These are phyloP conservation scores for Gillenia trifoliata DNA, from an alignment of 306 rosid species.

Conservation along the genomic window DNA sequence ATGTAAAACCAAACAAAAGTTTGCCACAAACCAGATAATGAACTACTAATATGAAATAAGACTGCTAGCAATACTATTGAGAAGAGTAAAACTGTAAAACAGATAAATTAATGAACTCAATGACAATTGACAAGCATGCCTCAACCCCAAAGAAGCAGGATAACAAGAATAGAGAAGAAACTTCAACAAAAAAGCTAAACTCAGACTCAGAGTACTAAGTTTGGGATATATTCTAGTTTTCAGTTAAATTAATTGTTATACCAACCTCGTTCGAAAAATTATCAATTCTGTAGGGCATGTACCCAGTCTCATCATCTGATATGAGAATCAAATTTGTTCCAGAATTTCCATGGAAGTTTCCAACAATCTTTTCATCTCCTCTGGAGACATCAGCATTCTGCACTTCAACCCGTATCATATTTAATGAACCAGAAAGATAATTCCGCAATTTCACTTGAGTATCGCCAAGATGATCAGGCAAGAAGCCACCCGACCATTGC, in stretches of 20 bases:
- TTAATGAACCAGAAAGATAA: slow-evolving; percentile 58
- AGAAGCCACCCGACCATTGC: slow-evolving; percentile 99
- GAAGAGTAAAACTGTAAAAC: background rate
- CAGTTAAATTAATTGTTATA: slow-evolving; percentile 17
- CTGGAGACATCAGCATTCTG: slow-evolving; percentile 89
- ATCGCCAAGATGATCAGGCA: slow-evolving; percentile 87
- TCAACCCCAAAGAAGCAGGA: background rate
- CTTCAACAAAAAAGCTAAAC: background rate
- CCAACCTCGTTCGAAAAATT: slow-evolving; percentile 92
- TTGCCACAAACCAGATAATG: background rate
- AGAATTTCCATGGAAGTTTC: slow-evolving; percentile 83
- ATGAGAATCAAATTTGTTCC: slow-evolving; percentile 90
- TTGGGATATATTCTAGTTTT: slow-evolving; percentile 9
- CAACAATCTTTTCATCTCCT: slow-evolving; percentile 72
- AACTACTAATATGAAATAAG: background rate
- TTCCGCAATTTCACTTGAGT: slow-evolving; percentile 89
- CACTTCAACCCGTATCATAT: slow-evolving; percentile 83
- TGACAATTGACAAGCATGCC: background rate
- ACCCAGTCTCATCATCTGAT: slow-evolving; percentile 92
- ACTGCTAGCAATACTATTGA: background rate
- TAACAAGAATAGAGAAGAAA: background rate
- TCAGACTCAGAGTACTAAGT: background rate
- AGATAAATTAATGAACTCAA: background rate
- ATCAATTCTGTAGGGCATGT: slow-evolving; percentile 96
- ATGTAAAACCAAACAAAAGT: background rate